phyloP scores from a whole-genome alignment of 2,329 filamentous ascomycete species.

The Oidium heveae region DNA sequence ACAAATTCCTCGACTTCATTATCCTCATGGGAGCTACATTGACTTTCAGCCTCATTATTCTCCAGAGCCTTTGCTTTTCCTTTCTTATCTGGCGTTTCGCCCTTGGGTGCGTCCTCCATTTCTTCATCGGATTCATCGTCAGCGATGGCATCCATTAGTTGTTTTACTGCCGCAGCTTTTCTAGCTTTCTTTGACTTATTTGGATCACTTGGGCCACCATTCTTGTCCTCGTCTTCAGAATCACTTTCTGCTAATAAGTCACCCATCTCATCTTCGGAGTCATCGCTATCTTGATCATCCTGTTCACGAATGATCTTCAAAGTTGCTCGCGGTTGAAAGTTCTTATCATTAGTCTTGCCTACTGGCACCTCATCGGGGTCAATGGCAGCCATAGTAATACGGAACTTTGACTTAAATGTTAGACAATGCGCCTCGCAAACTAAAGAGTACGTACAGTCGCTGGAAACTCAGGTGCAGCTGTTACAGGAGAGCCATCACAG shows the following conservation, averaged over 20 bases:
- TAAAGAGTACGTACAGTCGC: conserved; percentile 42
- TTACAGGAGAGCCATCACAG: conserved; percentile 57
- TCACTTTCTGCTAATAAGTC: conserved; percentile 22
- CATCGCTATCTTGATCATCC: conserved; percentile 33
- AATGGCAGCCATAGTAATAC: conserved; percentile 95
- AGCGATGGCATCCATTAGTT: conserved; percentile 45
- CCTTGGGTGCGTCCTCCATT: conserved; percentile 44
- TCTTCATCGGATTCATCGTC: conserved; percentile 41
- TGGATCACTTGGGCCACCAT: conserved; percentile 79
- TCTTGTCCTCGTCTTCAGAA: conserved; percentile 34
- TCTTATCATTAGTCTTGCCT: conserved; percentile 32
- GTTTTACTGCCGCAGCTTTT: conserved; percentile 50
- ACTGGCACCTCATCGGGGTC: conserved; percentile 61
- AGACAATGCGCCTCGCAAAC: not conserved
- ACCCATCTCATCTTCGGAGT: conserved; percentile 40
- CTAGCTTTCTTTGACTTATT: conserved; percentile 71
- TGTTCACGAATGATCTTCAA: conserved; percentile 69
- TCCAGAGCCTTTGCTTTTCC: conserved; percentile 39
- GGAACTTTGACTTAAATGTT: conserved; percentile 37
- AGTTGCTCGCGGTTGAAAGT: conserved; percentile 49
- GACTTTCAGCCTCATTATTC: conserved; percentile 26
- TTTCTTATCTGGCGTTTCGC: conserved; percentile 36
- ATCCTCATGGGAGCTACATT: conserved; percentile 21
- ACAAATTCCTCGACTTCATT: conserved; percentile 72
- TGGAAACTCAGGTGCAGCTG: conserved; percentile 53